Base-by-base conservation (phyloP, 108 stramenopile species). In the Nitzschia inconspicua region DNA sequence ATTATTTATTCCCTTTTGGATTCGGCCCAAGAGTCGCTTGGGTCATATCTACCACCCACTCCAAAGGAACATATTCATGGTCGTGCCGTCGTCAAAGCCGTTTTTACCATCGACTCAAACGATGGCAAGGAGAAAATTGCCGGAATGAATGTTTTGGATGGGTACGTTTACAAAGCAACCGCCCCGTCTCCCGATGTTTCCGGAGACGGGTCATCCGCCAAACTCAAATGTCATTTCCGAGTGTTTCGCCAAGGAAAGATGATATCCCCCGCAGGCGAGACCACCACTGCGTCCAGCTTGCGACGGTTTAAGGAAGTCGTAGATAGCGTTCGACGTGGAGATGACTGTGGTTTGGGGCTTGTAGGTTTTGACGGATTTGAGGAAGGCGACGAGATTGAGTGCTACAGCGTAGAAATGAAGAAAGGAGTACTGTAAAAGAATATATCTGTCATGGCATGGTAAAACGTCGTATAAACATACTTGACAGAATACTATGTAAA, bases 1-100 rank as follows among this genome's bases (percentile, higher is more conserved):
- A 82, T 94, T 35, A 90, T 94, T 22, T 94, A 94, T 52, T 68
- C 81, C 11, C 51, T 94, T 23, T 57, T 90, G 40, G 92, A 94
- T 27, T 83, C 85, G 43, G 92, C 92, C 18, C 85, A 76, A 57
- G 69, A 83, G 13, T 63, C 66, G 31, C 86, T 87, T 63, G 73
- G 53, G 0, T 59, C 28, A 19, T 83, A 89, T 44, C 56, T 86
- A 3, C 87, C 91, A 0, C 44, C 74, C 4, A 60, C 55, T 6
- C 64, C 76, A 2, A 59, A 48, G 23, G 76, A 80, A 20, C 74
- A 65, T 39, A 64, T 88, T 14, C 90, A 92, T 63, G 90, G 90
- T 10, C 70, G 68, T 25, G 90, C 81, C 3, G 49, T 37, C 0
- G 83, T 92, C 11, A 69, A 86, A 43, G 87, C 86, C n/a, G 76